Base-by-base conservation (phyloP, 805 yeast species). In the Candida insectalens region DNA sequence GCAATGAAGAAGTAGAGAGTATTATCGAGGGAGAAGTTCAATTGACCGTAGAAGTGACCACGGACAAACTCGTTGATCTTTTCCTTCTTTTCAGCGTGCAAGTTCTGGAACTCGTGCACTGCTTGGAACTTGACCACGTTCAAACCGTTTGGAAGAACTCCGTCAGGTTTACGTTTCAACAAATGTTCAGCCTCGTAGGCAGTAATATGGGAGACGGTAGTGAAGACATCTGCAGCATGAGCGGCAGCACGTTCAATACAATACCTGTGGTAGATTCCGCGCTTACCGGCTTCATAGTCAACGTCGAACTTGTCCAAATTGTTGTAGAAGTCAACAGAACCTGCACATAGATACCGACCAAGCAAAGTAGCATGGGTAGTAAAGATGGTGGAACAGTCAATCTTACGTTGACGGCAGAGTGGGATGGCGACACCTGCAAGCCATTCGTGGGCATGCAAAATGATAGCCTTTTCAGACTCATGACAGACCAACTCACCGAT, bases 371-470 rank as follows among this genome's bases (percentile, higher is more conserved):
- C 98, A 59, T 89, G 98, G 16, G 98, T 89, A 26, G 98, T 89
- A 67, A 89, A 89, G 42, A 89, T 81, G 18, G 98, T 88, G 38
- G 95, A 85, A 39, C 85, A 87, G 51, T 89, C 98, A 38, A 89
- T 79, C 49, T 85, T 73, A 50, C 97, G 76, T 58, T 84, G 84
- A 50, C 95, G 69, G 57, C 96, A 87, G 37, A 89, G 65, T 0
- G 98, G 96, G 39, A 92, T 64, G 0, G 95, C 95, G 30, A 92
- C 87, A 47, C 97, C 96, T 2, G 98, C 96, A 38, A 89, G 70
- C 98, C 98, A 89, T 63, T 89, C 98, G 63, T 89, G 98, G 57
- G 83, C 88, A 54, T 89, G 98, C 36, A 92, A 78, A 40, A 89
- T 78, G 33, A 92, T 87, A 0, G 97, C 96, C 47, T 89, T 76